Evolutionary conservation across 441 rosid species (phyloP), one percentile per base, ranked within the genome.

Genomic region (Codiaeum variegatum): DNA sequence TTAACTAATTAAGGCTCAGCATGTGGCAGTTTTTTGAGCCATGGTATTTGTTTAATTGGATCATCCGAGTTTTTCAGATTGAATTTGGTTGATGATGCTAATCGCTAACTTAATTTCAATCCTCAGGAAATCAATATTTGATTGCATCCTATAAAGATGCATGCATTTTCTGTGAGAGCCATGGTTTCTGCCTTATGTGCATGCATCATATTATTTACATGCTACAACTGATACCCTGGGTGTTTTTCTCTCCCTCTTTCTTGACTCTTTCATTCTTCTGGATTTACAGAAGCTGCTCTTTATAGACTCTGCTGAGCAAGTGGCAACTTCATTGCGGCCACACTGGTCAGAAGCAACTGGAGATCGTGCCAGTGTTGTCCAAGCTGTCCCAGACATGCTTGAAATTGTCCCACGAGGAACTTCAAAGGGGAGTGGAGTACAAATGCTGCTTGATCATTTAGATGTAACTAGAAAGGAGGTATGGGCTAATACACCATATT

Each of bases 331-430:
- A 75, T 77, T 92, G 77, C 84, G 95, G 65, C 98, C 98, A 19
- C 88, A 88, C 79, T 95, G 98, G 97, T 84, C 93, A 64, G 87
- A 89, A 77, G 94, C 91, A 69, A 86, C 83, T 21, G 80, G 78
- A 75, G 87, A 66, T 70, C 85, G 77, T 38, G 99, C 96, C 62
- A 84, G 29, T 72, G 88, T 93, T 32, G 85, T 91, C 63, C 99
- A 89, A 89, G 88, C 97, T 76, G 80, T 88, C 62, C 90, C 91
- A 12, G 93, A 91, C 81, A 93, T 90, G 94, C 92, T 95, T 66
- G 99, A 94, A 77, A 88, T 94, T 21, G 88, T 92, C 8, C 97
- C 98, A 23, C 81, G 77, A 1, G 89, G 90, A 78, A 92, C 98
- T 69, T 91, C 97, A 26, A 93, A 95, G 79, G 99, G 98, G 15